phyloP scores from a whole-genome alignment of 2,329 filamentous ascomycete genomes.

The Ophiostoma sp. region DNA sequence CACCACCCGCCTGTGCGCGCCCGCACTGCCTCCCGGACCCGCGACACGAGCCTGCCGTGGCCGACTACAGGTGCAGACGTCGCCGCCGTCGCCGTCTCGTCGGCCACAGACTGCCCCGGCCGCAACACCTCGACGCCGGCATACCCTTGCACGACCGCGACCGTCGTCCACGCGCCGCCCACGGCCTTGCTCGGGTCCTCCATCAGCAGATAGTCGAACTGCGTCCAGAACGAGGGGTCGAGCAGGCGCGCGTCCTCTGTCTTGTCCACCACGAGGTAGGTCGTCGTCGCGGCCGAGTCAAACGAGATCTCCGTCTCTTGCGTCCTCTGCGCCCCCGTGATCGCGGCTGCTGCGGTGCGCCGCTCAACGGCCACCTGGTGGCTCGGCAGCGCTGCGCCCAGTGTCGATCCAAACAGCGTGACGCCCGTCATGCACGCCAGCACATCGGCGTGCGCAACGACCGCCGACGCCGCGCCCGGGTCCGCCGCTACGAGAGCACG shows the following conservation, averaged over 20 bases:
- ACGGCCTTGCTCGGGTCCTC: conserved; percentile 47
- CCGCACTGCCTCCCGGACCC: conserved; percentile 40
- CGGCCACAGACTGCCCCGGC: conserved; percentile 36
- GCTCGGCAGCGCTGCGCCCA: conserved; percentile 24
- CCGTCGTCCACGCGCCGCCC: conserved; percentile 45
- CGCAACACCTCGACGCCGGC: conserved; percentile 53
- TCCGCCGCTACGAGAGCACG: conserved; percentile 38
- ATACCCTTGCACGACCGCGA: conserved; percentile 54
- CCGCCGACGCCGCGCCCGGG: conserved; percentile 29
- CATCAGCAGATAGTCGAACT: conserved; percentile 57
- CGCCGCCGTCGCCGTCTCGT: neutral
- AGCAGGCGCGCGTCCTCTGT: conserved; percentile 50
- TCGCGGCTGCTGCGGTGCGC: conserved; percentile 8
- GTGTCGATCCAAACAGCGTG: conserved; percentile 55
- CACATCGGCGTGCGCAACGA: conserved; percentile 57
- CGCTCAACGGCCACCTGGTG: neutral
- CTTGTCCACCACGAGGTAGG: conserved; percentile 50
- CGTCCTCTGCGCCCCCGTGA: neutral
- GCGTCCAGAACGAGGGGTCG: conserved; percentile 53
- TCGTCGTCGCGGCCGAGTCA: neutral
- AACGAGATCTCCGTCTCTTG: conserved; percentile 26
- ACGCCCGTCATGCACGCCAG: conserved; percentile 66
- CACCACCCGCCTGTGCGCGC: conserved; percentile 55
- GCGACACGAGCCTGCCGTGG: conserved; percentile 38
- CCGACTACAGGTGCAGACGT: conserved; percentile 37